Percentiles rank a stretch among this genome's conserved stretches.
Evolutionary conservation across 305 asterid genomes (phyloP).

Genomic region (Fraxinus dipetala): DNA sequence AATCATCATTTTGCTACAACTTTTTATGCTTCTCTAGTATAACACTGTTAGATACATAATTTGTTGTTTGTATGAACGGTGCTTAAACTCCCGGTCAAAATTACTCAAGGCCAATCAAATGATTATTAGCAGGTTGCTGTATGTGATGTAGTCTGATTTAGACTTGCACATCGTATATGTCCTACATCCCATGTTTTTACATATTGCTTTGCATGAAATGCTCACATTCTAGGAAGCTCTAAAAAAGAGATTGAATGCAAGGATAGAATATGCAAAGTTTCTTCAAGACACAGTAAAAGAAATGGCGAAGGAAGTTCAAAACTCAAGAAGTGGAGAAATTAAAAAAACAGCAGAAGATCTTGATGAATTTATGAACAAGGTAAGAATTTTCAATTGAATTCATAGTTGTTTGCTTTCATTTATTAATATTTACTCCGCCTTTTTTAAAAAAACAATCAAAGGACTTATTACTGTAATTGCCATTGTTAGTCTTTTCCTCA

Average conservation of each 20-base stretch:
- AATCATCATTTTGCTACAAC: background rate
- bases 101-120: slow-evolving; percentile 12
- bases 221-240: slow-evolving; percentile 68
- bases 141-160: slow-evolving; percentile 18
- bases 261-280: slow-evolving; percentile 95
- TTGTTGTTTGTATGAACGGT: background rate
- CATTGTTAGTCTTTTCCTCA: slow-evolving; percentile 10
- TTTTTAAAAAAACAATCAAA: slow-evolving; percentile 10
- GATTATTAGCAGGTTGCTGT: background rate
- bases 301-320: slow-evolving; percentile 98
- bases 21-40: background rate
- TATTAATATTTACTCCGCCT: background rate
- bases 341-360: slow-evolving; percentile 98
- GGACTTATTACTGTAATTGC: slow-evolving; percentile 16
- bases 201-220: slow-evolving; percentile 25
- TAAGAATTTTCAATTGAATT: slow-evolving; percentile 18
- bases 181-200: slow-evolving; percentile 13
- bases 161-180: slow-evolving; percentile 12
- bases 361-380: slow-evolving; percentile 90
- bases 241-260: slow-evolving; percentile 74
- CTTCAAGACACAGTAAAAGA: slow-evolving; percentile 98
- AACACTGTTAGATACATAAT: background rate
- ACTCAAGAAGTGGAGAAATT: slow-evolving; percentile 83
- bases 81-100: background rate
- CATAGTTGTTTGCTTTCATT: slow-evolving; percentile 11